A percentile compares a stretch with the other conserved stretches of the same genome.
Evolutionary conservation across 768 basidiomycete species (phyloP).

Genomic region (Rhodotorula taiwanensis): DNA sequence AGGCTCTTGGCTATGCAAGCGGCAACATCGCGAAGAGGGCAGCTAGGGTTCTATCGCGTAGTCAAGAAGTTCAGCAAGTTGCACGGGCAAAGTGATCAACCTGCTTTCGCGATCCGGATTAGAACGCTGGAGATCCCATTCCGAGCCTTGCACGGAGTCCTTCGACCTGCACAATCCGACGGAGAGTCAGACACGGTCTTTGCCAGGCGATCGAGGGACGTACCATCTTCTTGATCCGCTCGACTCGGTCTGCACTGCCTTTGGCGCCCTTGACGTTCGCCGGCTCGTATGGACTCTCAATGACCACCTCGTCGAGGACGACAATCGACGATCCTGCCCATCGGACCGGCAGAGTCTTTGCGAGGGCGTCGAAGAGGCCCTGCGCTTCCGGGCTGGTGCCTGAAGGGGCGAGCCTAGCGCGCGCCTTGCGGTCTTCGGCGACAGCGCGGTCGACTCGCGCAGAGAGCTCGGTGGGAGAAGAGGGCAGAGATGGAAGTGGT

Average conservation of each 20-base stretch:
- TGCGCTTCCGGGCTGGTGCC: conserved; percentile 24
- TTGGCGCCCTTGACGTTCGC: conserved; percentile 25
- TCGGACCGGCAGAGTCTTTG: conserved; percentile 32
- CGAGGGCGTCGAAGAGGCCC: conserved; percentile 31
- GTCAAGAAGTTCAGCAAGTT: neutral
- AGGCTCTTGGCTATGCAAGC: too few species aligned
- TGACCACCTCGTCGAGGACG: conserved; percentile 38
- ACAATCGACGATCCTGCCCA: conserved; percentile 31
- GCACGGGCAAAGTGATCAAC: neutral
- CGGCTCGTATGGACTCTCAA: conserved; percentile 23
- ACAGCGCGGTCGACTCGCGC: conserved; percentile 10
- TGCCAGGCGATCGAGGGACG: neutral
- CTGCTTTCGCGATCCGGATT: neutral
- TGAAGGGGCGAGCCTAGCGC: conserved; percentile 6
- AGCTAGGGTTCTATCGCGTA: too few species aligned
- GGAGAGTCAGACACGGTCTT: neutral
- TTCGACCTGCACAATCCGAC: neutral
- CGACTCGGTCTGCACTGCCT: conserved; percentile 14
- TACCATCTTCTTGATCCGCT: conserved; percentile 25
- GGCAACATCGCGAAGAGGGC: too few species aligned
- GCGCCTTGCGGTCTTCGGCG: neutral
- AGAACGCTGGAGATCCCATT: neutral
- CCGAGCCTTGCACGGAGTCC: neutral
- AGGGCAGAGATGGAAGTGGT: conserved; percentile 1
- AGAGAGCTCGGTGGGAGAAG: neutral